A percentile compares a stretch with the other conserved stretches of the same genome.
phyloP scores from a whole-genome alignment of 2,329 filamentous ascomycete species.

The Penicillium expansum region DNA sequence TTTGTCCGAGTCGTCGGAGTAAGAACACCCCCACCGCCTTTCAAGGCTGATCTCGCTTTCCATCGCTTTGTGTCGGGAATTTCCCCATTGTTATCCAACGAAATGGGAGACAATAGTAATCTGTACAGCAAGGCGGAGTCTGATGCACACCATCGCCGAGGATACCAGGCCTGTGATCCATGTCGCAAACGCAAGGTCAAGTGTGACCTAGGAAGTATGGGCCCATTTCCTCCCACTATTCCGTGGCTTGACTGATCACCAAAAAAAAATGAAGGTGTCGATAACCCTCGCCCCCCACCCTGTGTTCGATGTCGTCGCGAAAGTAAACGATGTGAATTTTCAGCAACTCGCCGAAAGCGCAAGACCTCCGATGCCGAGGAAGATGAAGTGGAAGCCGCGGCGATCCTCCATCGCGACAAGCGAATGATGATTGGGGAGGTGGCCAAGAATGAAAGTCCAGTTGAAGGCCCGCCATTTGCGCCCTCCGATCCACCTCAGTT shows the following conservation, averaged over 20 bases:
- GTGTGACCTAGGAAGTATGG: constrained; percentile 48
- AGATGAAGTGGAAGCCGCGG: constrained; percentile 42
- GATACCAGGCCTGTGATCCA: constrained; percentile 50
- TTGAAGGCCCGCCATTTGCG: constrained; percentile 28
- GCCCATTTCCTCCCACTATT: constrained; percentile 10
- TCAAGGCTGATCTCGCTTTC: constrained; percentile 40
- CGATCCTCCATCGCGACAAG: constrained; percentile 43
- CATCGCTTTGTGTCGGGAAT: constrained; percentile 31
- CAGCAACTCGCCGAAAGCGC: constrained; percentile 86
- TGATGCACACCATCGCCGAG: constrained; percentile 44
- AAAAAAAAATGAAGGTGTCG: constrained; percentile 55
- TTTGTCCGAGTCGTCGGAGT: constrained; percentile 14
- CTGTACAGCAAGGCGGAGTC: constrained; percentile 32
- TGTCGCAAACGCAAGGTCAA: constrained; percentile 51
- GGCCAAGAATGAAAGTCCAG: constrained; percentile 25
- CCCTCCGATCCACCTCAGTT: constrained; percentile 27
- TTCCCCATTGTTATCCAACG: constrained; percentile 26
- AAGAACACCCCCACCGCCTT: constrained; percentile 32
- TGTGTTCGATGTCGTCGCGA: constrained; percentile 92
- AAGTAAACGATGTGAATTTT: constrained; percentile 96
- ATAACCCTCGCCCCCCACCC: constrained; percentile 89
- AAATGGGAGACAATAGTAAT: constrained; percentile 24
- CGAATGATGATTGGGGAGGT: constrained; percentile 55
- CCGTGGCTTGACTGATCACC: constrained; percentile 16
- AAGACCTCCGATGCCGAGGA: constrained; percentile 59